Conservation (phyloP, 495 filamentous ascomycete genomes). For the Aspergillus bertholletiae region DNA sequence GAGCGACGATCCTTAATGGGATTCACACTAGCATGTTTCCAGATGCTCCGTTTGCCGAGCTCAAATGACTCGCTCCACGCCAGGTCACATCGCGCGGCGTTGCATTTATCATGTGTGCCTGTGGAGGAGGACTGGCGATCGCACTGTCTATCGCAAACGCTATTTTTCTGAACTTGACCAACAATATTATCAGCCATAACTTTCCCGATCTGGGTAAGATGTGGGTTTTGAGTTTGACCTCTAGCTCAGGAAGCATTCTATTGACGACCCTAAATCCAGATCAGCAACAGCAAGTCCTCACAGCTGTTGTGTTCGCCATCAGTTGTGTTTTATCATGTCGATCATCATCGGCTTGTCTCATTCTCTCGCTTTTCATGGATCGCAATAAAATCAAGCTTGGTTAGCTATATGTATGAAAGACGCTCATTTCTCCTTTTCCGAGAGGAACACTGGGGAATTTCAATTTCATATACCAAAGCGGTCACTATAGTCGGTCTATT, state of each 20-base stretch:
- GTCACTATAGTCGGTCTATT: too few relatives aligned
- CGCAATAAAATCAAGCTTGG: too few relatives aligned
- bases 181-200: not conserved
- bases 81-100: not conserved
- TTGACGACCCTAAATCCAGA: not conserved
- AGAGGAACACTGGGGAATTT: too few relatives aligned
- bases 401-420: too few relatives aligned
- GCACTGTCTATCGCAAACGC: not conserved
- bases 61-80: not conserved
- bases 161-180: not conserved
- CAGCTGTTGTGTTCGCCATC: not conserved
- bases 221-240: not conserved
- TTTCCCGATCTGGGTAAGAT: not conserved
- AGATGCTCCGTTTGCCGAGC: not conserved
- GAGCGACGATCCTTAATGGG: not conserved
- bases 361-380: too few relatives aligned
- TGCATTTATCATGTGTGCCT: conserved; percentile 1
- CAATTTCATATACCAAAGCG: too few relatives aligned
- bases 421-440: too few relatives aligned
- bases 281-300: not conserved
- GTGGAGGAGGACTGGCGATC: not conserved
- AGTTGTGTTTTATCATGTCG: not conserved
- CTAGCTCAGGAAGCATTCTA: not conserved
- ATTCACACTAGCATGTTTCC: not conserved
- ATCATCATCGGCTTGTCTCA: not conserved